Base-by-base conservation (phyloP, 2,329 filamentous ascomycete species). In the Dactylonectria macrodidyma region DNA sequence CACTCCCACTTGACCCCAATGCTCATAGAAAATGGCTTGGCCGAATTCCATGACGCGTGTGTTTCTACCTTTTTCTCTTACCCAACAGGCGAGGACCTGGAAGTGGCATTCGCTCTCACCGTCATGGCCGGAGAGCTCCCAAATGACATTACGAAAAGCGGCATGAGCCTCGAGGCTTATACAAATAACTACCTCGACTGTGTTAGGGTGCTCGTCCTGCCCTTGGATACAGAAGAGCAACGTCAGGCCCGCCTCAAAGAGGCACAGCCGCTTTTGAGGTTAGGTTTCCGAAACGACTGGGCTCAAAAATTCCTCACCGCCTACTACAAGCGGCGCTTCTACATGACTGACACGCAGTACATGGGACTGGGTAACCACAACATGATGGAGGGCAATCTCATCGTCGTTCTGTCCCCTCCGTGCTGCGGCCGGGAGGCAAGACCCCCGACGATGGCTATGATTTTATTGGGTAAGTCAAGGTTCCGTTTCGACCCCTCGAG, bases 381-480 rank as follows among this genome's bases (percentile, higher is more conserved):
- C 1, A 59, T 73, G 30, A 26, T 61, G 50, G 58, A 64, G 3
- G 62, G 66, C 1, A 71, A 73, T 33, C 3, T 68, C 2, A 58
- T 73, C 54, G 66, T 34, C 22, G 57, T 59, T 5, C 38, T 71
- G 59, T 62, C 54, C 71, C 71, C 12, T 66, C 59, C 9, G 50
- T 73, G n/a, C 36, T 73, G 16, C 62, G 71, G 10, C 65, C 67
- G 0, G 65, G 46, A 38, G 57, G 71, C 12, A 44, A 60, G 9
- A 58, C 11, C 33, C 10, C 26, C 9, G 47, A 66, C 3, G 54
- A 59, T 1, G 69, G 67, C 0, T 70, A 56, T 14, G 51, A 59
- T 12, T 73, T 80, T 76, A 33, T 73, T 54, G 71, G 71, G 70
- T 72, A 41, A 72, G 71, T 69, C 3, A 11, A 30, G 6, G 10